These are phyloP conservation scores for Lentinus brumalis DNA, from an alignment of 768 basidiomycete species.

Conservation along the genomic window DNA sequence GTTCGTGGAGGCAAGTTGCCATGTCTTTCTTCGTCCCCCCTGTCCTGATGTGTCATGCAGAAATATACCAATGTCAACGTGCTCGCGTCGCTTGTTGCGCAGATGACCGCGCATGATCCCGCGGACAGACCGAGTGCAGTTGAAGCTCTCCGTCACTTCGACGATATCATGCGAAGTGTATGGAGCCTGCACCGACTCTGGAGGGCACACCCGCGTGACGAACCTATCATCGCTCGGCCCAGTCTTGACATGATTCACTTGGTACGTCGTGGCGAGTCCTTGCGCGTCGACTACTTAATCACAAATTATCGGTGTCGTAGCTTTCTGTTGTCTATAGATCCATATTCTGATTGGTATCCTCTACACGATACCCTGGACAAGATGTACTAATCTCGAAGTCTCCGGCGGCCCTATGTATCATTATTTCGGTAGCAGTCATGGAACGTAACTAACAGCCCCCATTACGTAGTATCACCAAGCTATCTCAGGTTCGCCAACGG, in stretches of 20 bases:
- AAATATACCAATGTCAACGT: constrained; percentile 12
- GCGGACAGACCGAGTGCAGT: constrained; percentile 4
- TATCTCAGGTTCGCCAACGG: no score
- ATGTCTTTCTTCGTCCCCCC: neutral
- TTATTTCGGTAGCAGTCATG: no score
- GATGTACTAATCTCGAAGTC: no score
- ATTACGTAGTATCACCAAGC: no score
- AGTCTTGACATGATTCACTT: neutral
- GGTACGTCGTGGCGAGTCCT: neutral
- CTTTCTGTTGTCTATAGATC: neutral
- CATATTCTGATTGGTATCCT: neutral
- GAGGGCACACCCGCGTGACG: neutral
- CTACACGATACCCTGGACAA: no score
- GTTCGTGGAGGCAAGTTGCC: constrained; percentile 14
- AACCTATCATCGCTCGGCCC: neutral
- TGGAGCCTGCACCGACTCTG: neutral
- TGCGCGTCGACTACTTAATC: neutral
- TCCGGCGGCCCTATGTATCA: no score
- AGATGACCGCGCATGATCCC: neutral
- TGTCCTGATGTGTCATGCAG: neutral
- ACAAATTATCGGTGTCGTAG: neutral
- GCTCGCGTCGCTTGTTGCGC: neutral
- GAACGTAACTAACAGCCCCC: no score
- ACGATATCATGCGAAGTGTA: neutral
- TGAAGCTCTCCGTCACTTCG: neutral